Conservation (phyloP, 2,329 filamentous ascomycete species). For the Aureobasidium sp. region DNA sequence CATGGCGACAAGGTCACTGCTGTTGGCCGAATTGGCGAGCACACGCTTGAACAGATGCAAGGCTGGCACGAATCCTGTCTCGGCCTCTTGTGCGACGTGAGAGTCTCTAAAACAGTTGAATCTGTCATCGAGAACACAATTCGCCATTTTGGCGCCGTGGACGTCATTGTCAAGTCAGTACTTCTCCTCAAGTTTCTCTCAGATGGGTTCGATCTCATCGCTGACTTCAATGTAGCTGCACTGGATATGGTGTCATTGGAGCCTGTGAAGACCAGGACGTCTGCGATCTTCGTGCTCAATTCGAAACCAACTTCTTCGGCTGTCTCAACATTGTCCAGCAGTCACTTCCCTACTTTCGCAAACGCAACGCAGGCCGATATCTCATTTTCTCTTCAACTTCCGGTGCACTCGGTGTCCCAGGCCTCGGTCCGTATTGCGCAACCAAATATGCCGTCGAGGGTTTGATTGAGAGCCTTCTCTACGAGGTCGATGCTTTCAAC, state of each 20-base stretch:
- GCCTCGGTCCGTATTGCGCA: conserved; percentile 88
- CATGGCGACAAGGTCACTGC: conserved; percentile 80
- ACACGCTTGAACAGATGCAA: conserved; percentile 64
- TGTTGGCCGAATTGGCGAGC: conserved; percentile 77
- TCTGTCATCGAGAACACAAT: conserved; percentile 64
- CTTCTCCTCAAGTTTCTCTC: neutral
- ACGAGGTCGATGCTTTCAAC: conserved; percentile 86
- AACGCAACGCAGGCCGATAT: conserved; percentile 58
- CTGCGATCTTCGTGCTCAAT: conserved; percentile 88
- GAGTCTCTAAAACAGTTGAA: conserved; percentile 69
- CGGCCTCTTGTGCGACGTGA: conserved; percentile 82
- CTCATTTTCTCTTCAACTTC: conserved; percentile 91
- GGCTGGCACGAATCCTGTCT: conserved; percentile 65
- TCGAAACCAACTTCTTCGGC: conserved; percentile 96
- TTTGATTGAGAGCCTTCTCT: conserved; percentile 91
- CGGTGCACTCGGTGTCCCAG: conserved; percentile 87
- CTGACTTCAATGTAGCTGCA: conserved; percentile 49
- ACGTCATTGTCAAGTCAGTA: conserved; percentile 70
- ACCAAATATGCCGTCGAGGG: conserved; percentile 97
- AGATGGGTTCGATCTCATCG: neutral
- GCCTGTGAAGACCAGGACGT: conserved; percentile 96
- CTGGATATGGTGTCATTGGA: conserved; percentile 90
- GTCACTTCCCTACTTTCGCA: conserved; percentile 77
- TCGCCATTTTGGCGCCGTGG: conserved; percentile 65
- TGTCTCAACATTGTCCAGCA: conserved; percentile 88